phyloP scores from a whole-genome alignment of 768 basidiomycete genomes.

The Pulveroboletus ravenelii region DNA sequence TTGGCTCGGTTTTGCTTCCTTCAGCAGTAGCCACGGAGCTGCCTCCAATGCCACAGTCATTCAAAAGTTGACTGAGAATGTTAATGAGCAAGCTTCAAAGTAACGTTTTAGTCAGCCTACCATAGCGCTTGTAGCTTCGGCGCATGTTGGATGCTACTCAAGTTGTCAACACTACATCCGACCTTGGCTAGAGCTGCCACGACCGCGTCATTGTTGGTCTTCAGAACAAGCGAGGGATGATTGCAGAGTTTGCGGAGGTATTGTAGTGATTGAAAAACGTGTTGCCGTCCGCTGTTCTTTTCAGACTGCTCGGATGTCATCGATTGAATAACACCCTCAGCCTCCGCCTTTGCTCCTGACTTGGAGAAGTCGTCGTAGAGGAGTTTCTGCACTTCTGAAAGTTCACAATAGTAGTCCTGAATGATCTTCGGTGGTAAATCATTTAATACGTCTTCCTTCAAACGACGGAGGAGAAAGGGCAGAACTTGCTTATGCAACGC shows the following conservation, averaged over 20 bases:
- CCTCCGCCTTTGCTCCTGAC: constrained; percentile 63
- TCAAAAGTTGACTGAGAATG: constrained; percentile 73
- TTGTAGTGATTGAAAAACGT: constrained; percentile 95
- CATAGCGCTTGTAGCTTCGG: constrained; percentile 89
- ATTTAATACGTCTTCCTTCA: constrained; percentile 95
- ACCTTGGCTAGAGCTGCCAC: constrained; percentile 53
- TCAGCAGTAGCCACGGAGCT: constrained; percentile 41
- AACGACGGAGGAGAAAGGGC: constrained; percentile 92
- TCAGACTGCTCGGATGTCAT: constrained; percentile 30
- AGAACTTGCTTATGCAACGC: constrained; percentile 97
- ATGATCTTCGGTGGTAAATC: constrained; percentile 99
- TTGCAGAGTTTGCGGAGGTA: constrained; percentile 98
- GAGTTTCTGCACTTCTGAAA: constrained; percentile 89
- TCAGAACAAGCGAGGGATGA: constrained; percentile 89
- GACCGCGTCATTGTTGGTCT: constrained; percentile 58
- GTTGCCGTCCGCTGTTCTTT: constrained; percentile 57
- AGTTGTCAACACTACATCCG: constrained; percentile 38
- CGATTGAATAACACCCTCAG: constrained; percentile 59
- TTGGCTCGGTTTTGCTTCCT: constrained; percentile 60
- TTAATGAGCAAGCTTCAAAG: constrained; percentile 4
- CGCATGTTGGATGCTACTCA: constrained; percentile 85
- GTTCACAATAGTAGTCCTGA: constrained; percentile 98
- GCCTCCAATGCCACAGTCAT: constrained; percentile 90
- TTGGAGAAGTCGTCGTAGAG: constrained; percentile 92
- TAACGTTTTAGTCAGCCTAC: constrained; percentile 41